Evolutionary conservation across 768 basidiomycete species (phyloP).

Genomic region (Fistulinella prunicolor): DNA sequence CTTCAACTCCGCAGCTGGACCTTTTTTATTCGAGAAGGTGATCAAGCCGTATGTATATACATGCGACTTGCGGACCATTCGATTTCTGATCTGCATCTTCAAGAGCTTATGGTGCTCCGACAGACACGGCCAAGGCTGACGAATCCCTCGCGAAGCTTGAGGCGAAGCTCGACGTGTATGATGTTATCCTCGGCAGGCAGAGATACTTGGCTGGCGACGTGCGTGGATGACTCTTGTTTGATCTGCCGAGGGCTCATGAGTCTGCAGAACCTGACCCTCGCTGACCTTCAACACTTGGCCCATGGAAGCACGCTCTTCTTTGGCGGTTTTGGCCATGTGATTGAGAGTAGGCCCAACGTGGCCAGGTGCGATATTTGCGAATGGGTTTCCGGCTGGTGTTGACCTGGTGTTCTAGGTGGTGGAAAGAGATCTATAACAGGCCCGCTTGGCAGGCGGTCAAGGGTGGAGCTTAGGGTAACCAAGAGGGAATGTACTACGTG

Average conservation of each 20-base stretch:
- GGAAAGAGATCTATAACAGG: constrained; percentile 44
- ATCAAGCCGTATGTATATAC: constrained; percentile 44
- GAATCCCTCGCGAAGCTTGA: constrained; percentile 21
- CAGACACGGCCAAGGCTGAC: constrained; percentile 21
- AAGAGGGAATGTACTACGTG: no score
- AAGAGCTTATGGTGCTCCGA: constrained; percentile 19
- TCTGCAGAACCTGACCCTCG: constrained; percentile 46
- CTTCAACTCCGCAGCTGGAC: constrained; percentile 44
- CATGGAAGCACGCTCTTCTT: constrained; percentile 34
- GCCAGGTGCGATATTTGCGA: constrained; percentile 33
- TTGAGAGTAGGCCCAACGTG: constrained; percentile 40
- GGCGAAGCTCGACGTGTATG: constrained; percentile 48
- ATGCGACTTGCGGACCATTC: no score
- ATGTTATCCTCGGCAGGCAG: constrained; percentile 50
- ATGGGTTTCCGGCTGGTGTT: neutral
- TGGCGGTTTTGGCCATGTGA: constrained; percentile 30
- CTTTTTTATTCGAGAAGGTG: constrained; percentile 46
- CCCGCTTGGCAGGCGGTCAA: constrained; percentile 47
- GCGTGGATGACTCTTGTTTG: constrained; percentile 9
- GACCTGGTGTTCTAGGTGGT: constrained; percentile 41
- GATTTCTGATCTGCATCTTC: neutral
- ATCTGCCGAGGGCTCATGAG: neutral
- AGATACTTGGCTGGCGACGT: constrained; percentile 58
- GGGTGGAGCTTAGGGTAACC: constrained; percentile 25
- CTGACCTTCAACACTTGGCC: constrained; percentile 58